A percentile compares a stretch with the other conserved stretches of the same genome.
phyloP scores from a whole-genome alignment of 768 basidiomycete species.

The Tricholoma sp. region DNA sequence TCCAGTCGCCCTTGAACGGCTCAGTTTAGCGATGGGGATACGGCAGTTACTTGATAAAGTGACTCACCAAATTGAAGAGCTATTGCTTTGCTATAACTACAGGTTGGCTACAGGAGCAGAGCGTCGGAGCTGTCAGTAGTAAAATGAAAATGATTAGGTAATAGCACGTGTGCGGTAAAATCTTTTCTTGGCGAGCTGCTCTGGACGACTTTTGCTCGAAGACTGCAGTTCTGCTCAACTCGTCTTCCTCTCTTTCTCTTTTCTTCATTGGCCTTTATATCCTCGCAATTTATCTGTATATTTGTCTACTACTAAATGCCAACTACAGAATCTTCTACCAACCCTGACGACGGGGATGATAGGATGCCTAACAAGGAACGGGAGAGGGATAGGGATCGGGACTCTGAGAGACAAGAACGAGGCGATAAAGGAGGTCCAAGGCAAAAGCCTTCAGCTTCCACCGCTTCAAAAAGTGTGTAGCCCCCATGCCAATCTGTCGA shows the following conservation, averaged over 20 bases:
- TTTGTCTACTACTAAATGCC: constrained; percentile 9
- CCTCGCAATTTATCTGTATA: background rate
- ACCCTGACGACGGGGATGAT: constrained; percentile 16
- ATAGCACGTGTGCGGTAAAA: constrained; percentile 31
- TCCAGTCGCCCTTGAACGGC: too few species aligned
- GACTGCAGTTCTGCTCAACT: constrained; percentile 11
- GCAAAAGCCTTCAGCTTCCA: constrained; percentile 14
- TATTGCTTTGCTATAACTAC: too few species aligned
- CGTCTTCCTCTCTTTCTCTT: background rate
- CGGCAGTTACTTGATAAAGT: too few species aligned
- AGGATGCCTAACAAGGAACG: constrained; percentile 7
- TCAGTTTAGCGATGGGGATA: too few species aligned
- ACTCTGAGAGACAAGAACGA: constrained; percentile 15
- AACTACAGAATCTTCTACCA: constrained; percentile 13
- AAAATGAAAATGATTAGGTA: constrained; percentile 21
- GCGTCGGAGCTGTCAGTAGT: background rate
- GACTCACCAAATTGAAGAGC: too few species aligned
- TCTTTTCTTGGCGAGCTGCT: constrained; percentile 26
- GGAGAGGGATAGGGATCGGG: constrained; percentile 12
- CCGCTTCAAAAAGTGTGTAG: constrained; percentile 17
- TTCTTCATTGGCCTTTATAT: constrained; percentile 2
- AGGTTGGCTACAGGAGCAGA: too few species aligned
- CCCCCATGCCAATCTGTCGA: background rate
- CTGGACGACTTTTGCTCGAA: too few species aligned
- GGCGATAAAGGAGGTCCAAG: constrained; percentile 14